Evolutionary conservation across 306 rosid genomes (phyloP).

Genomic region (Rosa rugosa): DNA sequence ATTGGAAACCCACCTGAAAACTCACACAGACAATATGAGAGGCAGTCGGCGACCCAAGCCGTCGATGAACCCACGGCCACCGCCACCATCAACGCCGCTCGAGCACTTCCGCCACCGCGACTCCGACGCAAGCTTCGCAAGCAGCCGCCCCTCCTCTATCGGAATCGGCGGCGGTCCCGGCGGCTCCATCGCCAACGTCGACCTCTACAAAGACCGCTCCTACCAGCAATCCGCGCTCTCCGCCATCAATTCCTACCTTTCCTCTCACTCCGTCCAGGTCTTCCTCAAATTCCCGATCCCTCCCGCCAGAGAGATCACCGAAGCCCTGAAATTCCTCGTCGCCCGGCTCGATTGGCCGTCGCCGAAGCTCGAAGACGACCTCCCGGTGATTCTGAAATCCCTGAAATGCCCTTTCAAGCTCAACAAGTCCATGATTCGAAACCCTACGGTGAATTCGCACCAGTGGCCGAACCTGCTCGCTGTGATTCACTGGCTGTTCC

Average conservation of each 20-base stretch:
- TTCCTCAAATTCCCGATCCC: slow-evolving; percentile 60
- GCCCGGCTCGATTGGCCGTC: slow-evolving; percentile 45
- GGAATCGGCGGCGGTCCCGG: slow-evolving; percentile 39
- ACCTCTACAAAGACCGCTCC: slow-evolving; percentile 77
- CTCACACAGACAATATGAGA: slow-evolving; percentile 41
- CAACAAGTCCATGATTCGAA: slow-evolving; percentile 62
- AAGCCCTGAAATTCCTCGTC: slow-evolving; percentile 60
- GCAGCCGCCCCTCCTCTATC: slow-evolving; percentile 66
- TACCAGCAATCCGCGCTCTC: slow-evolving; percentile 52
- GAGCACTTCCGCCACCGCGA: slow-evolving; percentile 48
- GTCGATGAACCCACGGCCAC: slow-evolving; percentile 56
- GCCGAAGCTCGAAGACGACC: slow-evolving; percentile 76
- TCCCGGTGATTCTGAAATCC: slow-evolving; percentile 52
- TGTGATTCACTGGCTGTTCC: slow-evolving; percentile 87
- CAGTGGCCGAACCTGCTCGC: slow-evolving; percentile 85
- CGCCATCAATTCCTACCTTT: slow-evolving; percentile 59
- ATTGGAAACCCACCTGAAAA: background rate
- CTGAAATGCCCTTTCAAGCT: slow-evolving; percentile 64
- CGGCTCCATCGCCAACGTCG: slow-evolving; percentile 41
- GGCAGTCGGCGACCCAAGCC: slow-evolving; percentile 48
- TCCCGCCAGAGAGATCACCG: slow-evolving; percentile 68
- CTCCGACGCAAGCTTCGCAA: slow-evolving; percentile 81
- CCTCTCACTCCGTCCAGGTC: slow-evolving; percentile 47
- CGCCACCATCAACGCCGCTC: slow-evolving; percentile 35
- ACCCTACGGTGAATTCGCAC: slow-evolving; percentile 80